These are phyloP conservation scores for Vitis rotundifolia DNA, from an alignment of 164 flowering plant species.

Conservation along the genomic window DNA sequence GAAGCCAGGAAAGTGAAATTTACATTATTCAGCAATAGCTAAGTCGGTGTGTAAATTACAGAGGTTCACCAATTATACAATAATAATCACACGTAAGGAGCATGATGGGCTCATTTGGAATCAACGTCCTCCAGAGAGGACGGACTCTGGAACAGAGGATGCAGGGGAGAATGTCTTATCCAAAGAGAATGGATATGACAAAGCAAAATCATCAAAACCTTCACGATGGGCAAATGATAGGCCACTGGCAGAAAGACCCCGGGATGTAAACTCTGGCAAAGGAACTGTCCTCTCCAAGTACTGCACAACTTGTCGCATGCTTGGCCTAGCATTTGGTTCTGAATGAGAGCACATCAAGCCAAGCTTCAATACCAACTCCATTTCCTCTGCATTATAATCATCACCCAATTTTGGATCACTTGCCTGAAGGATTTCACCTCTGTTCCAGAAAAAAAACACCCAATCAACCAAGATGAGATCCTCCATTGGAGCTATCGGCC, in stretches of 20 bases:
- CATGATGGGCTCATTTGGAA: background rate
- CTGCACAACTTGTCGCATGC: constrained; percentile 26
- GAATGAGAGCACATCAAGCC: constrained; percentile 25
- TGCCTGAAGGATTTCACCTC: constrained; percentile 5
- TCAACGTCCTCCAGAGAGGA: constrained; percentile 21
- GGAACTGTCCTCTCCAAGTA: constrained; percentile 16
- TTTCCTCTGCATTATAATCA: constrained; percentile 11
- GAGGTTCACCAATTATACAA: too few species aligned
- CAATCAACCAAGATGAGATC: constrained; percentile 23
- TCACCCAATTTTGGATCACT: constrained; percentile 13
- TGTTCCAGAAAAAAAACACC: constrained; percentile 19
- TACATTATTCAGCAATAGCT: too few species aligned
- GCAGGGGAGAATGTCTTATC: constrained; percentile 3
- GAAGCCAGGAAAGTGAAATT: too few species aligned
- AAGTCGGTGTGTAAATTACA: too few species aligned
- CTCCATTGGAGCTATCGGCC: constrained; percentile 15
- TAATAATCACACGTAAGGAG: too few species aligned
- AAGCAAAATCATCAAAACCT: constrained; percentile 19
- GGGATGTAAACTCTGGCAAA: constrained; percentile 9
- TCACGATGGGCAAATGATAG: constrained; percentile 1
- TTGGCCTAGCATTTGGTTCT: constrained; percentile 16
- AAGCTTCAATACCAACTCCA: constrained; percentile 29
- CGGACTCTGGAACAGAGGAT: constrained; percentile 6
- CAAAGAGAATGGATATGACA: constrained; percentile 17
- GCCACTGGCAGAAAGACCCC: background rate